Evolutionary conservation across 495 filamentous ascomycete species (phyloP).

Genomic region (Tuber borchii): DNA sequence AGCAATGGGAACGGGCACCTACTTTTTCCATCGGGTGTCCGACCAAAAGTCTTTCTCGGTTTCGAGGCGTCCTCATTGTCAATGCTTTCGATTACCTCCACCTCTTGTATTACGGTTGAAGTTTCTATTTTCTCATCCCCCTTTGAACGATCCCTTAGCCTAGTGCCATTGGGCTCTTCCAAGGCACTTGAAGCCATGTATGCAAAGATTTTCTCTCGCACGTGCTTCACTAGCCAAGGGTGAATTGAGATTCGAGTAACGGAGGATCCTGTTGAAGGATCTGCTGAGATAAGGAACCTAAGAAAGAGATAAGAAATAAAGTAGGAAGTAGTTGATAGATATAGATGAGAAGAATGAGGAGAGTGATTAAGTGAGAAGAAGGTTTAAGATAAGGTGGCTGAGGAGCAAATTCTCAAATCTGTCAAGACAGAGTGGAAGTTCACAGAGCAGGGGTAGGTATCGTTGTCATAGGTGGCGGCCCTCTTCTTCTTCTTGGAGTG

Average conservation of each 20-base stretch:
- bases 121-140: conserved; percentile 1
- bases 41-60: conserved; percentile 55
- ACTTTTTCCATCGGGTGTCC: conserved; percentile 86
- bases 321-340: not conserved
- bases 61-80: conserved; percentile 26
- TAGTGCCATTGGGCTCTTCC: conserved; percentile 27
- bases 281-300: not conserved
- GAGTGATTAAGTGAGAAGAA: not conserved
- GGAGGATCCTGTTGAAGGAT: conserved; percentile 29
- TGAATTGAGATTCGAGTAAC: not conserved
- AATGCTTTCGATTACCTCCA: not conserved
- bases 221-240: conserved; percentile 7
- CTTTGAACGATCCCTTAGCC: conserved; percentile 26
- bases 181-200: conserved; percentile 21
- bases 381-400: not conserved
- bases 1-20: conserved; percentile 42
- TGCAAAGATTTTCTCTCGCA: conserved; percentile 16
- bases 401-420: not conserved
- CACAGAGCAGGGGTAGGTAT: not conserved
- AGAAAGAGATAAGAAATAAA: not conserved
- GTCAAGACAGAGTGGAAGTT: not conserved
- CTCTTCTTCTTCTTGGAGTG: not conserved
- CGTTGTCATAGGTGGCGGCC: not conserved
- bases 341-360: not conserved
- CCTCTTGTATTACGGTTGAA: conserved; percentile 5